A percentile compares a stretch with the other conserved stretches of the same genome.
phyloP scores from a whole-genome alignment of 495 filamentous ascomycete genomes.

The Hypoxylon fuscum region DNA sequence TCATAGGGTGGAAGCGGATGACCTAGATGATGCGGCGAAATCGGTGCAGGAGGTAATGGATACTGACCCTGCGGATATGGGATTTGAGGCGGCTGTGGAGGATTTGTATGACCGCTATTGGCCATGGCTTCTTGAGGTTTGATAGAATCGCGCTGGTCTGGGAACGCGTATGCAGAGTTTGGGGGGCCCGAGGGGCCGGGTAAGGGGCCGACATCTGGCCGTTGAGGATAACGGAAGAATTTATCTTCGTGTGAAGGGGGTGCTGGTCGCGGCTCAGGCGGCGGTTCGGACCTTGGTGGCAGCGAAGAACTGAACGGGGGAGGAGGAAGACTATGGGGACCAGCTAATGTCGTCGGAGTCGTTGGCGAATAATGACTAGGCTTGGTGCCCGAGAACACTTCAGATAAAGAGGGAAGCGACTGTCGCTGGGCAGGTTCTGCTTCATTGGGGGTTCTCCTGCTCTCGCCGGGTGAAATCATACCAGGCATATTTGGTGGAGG shows the following conservation, averaged over 20 bases:
- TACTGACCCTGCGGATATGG: slow-evolving; percentile 51
- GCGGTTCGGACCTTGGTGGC: slow-evolving; percentile 38
- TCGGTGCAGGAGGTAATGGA: slow-evolving; percentile 54
- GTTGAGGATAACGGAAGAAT: slow-evolving; percentile 39
- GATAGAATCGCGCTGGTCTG: slow-evolving; percentile 35
- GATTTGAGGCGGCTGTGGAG: slow-evolving; percentile 45
- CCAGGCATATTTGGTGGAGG: slow-evolving; percentile 47
- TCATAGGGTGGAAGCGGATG: slow-evolving; percentile 54
- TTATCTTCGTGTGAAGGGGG: slow-evolving; percentile 44
- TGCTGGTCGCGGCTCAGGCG: slow-evolving; percentile 37
- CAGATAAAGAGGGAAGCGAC: slow-evolving; percentile 60
- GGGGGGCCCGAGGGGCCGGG: slow-evolving; percentile 34
- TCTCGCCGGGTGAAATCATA: slow-evolving; percentile 58
- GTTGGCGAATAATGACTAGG: slow-evolving; percentile 47
- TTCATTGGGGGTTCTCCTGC: slow-evolving; percentile 53
- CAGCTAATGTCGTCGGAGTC: slow-evolving; percentile 40
- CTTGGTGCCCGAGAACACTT: slow-evolving; percentile 55
- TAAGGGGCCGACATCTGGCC: slow-evolving; percentile 39
- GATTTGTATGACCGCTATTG: slow-evolving; percentile 26
- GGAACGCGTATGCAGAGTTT: slow-evolving; percentile 32
- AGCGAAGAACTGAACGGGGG: slow-evolving; percentile 31
- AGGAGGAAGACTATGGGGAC: slow-evolving; percentile 39
- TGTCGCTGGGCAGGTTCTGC: slow-evolving; percentile 52
- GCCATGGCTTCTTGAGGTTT: slow-evolving; percentile 36
- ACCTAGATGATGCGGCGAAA: slow-evolving; percentile 49